Evolutionary conservation across 2,329 filamentous ascomycete species (phyloP).

Genomic region (Curvularia lunata): DNA sequence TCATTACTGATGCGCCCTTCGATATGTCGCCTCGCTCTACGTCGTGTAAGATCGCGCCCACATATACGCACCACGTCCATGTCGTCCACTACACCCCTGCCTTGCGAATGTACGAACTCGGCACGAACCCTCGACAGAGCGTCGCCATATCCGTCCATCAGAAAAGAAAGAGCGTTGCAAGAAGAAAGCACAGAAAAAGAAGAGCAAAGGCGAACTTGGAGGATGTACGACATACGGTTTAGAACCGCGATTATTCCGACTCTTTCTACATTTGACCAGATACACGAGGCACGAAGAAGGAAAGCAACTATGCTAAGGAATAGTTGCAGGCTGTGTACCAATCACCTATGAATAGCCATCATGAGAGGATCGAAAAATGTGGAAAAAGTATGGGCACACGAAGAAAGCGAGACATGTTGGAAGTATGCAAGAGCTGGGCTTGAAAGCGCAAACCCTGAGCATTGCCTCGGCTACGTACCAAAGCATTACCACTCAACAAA

Average conservation of each 20-base stretch:
- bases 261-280: constrained; percentile 18
- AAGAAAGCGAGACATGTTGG: constrained; percentile 13
- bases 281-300: constrained; percentile 16
- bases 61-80: constrained; percentile 1
- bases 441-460: constrained; percentile 12
- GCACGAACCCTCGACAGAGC: neutral
- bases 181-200: constrained; percentile 1
- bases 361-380: constrained; percentile 11
- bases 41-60: constrained; percentile 6
- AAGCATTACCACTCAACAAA: constrained; percentile 23
- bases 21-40: neutral
- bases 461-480: constrained; percentile 33
- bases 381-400: constrained; percentile 12
- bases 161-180: constrained; percentile 5
- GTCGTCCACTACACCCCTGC: neutral
- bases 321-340: constrained; percentile 15
- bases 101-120: neutral
- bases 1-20: neutral
- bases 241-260: constrained; percentile 9
- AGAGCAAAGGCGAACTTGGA: constrained; percentile 1
- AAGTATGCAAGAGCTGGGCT: constrained; percentile 20
- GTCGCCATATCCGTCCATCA: constrained; percentile 1
- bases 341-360: constrained; percentile 15
- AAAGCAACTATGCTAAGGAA: constrained; percentile 21
- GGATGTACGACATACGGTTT: constrained; percentile 10